Evolutionary conservation across 1,284 basidiomycete species (phyloP).

Genomic region (Waitea zeae): DNA sequence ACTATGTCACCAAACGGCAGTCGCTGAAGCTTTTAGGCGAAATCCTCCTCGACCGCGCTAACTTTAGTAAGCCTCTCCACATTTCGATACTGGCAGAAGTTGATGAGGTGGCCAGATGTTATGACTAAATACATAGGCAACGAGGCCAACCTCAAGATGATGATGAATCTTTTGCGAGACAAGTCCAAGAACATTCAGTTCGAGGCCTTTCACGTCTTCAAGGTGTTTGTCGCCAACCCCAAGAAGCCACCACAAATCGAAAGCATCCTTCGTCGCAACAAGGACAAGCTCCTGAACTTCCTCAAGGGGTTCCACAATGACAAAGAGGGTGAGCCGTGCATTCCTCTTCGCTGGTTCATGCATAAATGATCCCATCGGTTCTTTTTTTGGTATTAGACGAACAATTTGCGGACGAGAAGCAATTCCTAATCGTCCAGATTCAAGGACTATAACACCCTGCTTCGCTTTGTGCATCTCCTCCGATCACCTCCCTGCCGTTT

Average conservation of each 20-base stretch:
- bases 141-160: constrained; percentile 93
- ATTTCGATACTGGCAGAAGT: neutral
- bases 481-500: neutral
- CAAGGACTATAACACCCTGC: constrained; percentile 43
- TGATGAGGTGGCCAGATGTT: constrained; percentile 23
- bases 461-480: too few species aligned
- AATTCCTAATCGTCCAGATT: constrained; percentile 88
- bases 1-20: constrained; percentile 99
- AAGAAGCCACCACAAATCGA: constrained; percentile 97
- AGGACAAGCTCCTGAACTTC: constrained; percentile 84
- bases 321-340: constrained; percentile 58
- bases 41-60: constrained; percentile 92
- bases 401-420: constrained; percentile 97
- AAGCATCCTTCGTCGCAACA: constrained; percentile 80
- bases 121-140: constrained; percentile 97
- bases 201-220: constrained; percentile 99
- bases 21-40: constrained; percentile 96
- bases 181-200: constrained; percentile 99
- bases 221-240: constrained; percentile 98
- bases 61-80: constrained; percentile 38
- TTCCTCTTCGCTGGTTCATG: neutral
- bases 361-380: constrained; percentile 1
- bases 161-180: constrained; percentile 98
- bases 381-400: constrained; percentile 39
- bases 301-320: constrained; percentile 94